These are phyloP conservation scores for Gentiana dahurica DNA, from an alignment of 257 asterid genomes.

Conservation along the genomic window DNA sequence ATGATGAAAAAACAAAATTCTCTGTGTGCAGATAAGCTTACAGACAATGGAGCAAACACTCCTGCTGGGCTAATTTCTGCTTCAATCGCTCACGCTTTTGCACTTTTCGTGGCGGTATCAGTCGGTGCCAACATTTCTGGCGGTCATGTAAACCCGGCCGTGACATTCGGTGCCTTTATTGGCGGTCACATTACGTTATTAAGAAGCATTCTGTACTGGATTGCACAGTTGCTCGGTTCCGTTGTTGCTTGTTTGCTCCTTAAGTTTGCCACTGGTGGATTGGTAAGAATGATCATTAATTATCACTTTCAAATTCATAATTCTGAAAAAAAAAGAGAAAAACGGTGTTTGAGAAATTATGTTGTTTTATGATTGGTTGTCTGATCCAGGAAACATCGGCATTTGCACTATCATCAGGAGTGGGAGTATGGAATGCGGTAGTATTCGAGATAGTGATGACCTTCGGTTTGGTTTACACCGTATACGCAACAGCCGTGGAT, in stretches of 20 bases:
- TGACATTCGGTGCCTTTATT: constrained; percentile 68
- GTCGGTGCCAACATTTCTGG: constrained; percentile 84
- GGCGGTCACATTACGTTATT: constrained; percentile 68
- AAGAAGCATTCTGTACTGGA: constrained; percentile 53
- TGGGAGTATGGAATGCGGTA: constrained; percentile 47
- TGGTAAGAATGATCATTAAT: constrained; percentile 13
- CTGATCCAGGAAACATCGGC: constrained; percentile 56
- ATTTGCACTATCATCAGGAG: constrained; percentile 57
- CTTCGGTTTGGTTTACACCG: constrained; percentile 74
- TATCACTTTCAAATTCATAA: too few species aligned
- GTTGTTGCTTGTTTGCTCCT: constrained; percentile 69
- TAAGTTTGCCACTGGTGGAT: constrained; percentile 64
- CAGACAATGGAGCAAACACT: constrained; percentile 41
- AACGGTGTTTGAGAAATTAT: too few species aligned
- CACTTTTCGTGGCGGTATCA: constrained; percentile 65
- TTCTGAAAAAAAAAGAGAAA: too few species aligned
- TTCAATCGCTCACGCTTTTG: constrained; percentile 66
- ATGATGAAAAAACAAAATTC: neutral
- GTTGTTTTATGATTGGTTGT: neutral
- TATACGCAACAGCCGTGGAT: constrained; percentile 73
- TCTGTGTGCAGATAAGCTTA: constrained; percentile 33
- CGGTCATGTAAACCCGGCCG: constrained; percentile 83
- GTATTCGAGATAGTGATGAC: constrained; percentile 84
- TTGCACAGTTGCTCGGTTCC: constrained; percentile 72
- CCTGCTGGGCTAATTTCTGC: constrained; percentile 67